Evolutionary conservation across 228 moss, liverwort and hornwort species (phyloP), one percentile per base, ranked within the genome.

Genomic region (Sphagnum fallax): DNA sequence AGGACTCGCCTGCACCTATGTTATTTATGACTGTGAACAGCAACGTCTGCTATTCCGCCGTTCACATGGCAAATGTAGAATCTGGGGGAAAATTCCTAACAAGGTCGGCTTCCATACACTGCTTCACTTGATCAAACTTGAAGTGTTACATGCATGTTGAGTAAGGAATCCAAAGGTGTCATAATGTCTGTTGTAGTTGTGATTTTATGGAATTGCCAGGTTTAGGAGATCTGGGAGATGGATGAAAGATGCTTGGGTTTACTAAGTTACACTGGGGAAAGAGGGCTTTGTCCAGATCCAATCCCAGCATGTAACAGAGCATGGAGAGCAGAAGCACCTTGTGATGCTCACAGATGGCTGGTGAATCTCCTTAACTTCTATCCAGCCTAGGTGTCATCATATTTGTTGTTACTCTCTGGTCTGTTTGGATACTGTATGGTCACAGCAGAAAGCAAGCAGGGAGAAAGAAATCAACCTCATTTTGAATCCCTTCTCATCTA

Each of bases 341-440:
- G 72, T 95, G 60, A 80, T 90, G 49, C 81, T 95, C 13, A 73
- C 87, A 18, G 91, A 92, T 76, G 94, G 94, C 84, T 95, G 94
- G 94, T 93, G 72, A 67, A 62, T 8, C 18, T 0, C 49, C 61
- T 58, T 63, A 32, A 32, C 32, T 32, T 32, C 2, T 32, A 32
- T 32, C 32, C 32, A 32, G 32, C 32, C 32, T 32, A 2, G 32
- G 2, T 32, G 32, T 32, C 32, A 32, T 32, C 32, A 32, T 32
- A 32, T 32, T 32, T 32, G 32, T 32, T 32, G 32, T 32, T 32
- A 32, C 32, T 32, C 32, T 32, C 32, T 32, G 32, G 32, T 32
- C 32, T 32, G 32, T 32, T 1, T 32, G 32, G 32, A 32, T 32
- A 32, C 32, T 32, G 32, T 32, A 32, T 32, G 32, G 32, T 32